Percentiles rank a stretch among this genome's conserved stretches.
Conservation (phyloP, 208 protist genomes). For the Leishmania tropica region DNA sequence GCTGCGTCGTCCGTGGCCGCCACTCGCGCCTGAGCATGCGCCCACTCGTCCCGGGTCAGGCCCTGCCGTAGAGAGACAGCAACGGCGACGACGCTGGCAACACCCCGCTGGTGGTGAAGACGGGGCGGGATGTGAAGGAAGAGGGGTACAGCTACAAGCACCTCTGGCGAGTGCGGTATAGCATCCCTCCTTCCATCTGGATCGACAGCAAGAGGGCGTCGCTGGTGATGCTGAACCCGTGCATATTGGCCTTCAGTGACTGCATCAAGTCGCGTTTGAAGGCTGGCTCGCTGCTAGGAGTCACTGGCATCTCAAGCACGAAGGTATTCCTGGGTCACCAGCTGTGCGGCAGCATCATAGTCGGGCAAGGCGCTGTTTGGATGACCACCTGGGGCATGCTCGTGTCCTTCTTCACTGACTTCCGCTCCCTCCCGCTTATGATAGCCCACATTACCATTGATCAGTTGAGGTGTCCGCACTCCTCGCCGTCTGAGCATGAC, state of each 20-base stretch:
- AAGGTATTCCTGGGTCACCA: conserved; percentile 52
- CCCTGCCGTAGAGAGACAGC: background rate
- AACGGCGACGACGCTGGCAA: background rate
- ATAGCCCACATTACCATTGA: conserved; percentile 46
- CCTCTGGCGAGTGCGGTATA: conserved; percentile 19
- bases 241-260: conserved; percentile 28
- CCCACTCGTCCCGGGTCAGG: background rate
- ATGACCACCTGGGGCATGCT: conserved; percentile 44
- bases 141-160: conserved; percentile 30
- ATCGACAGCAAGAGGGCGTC: conserved; percentile 29
- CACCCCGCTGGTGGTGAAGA: conserved; percentile 24
- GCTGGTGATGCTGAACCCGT: conserved; percentile 35
- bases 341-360: conserved; percentile 24
- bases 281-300: conserved; percentile 26
- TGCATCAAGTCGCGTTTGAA: conserved; percentile 25
- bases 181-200: conserved; percentile 30
- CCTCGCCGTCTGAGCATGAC: conserved; percentile 6
- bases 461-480: conserved; percentile 39
- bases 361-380: conserved; percentile 40
- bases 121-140: conserved; percentile 23
- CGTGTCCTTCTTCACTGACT: conserved; percentile 28
- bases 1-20: conserved; percentile 16
- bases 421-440: conserved; percentile 33
- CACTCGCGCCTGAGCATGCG: conserved; percentile 7
- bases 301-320: conserved; percentile 35